Evolutionary conservation across 1,284 basidiomycete species (phyloP).

Genomic region (Fistulina hepatica): DNA sequence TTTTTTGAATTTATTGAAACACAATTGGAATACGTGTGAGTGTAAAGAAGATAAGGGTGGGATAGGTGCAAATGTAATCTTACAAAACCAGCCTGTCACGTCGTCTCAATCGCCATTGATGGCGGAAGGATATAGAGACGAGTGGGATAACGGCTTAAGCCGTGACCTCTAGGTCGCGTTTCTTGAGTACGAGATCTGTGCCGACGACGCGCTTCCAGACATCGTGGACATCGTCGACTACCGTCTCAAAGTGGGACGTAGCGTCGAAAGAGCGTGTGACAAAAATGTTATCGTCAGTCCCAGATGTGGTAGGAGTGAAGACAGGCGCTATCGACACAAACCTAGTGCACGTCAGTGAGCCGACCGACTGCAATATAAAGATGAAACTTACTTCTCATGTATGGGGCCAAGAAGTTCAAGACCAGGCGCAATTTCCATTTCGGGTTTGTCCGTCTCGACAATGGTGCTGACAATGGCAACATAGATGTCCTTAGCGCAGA

Average conservation of each 20-base stretch:
- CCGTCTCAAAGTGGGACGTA: slow-evolving; percentile 98
- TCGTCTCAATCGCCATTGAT: slow-evolving; percentile 3
- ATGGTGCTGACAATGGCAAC: slow-evolving; percentile 98
- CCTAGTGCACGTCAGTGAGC: slow-evolving; percentile 31
- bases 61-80: too few relatives aligned
- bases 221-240: slow-evolving; percentile 88
- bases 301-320: slow-evolving; percentile 82
- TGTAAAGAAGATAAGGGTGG: too few relatives aligned
- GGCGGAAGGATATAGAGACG: slow-evolving; percentile 6
- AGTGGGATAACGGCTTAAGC: slow-evolving; percentile 27
- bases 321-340: slow-evolving; percentile 86
- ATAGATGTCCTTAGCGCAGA: slow-evolving; percentile 91
- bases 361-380: slow-evolving; percentile 5
- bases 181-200: slow-evolving; percentile 69
- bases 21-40: slow-evolving; percentile 1
- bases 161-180: slow-evolving; percentile 63
- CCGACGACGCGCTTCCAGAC: slow-evolving; percentile 85
- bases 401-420: slow-evolving; percentile 89
- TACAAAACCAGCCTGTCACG: too few relatives aligned
- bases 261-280: slow-evolving; percentile 98
- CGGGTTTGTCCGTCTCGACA: slow-evolving; percentile 91
- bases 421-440: slow-evolving; percentile 86
- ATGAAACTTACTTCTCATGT: slow-evolving; percentile 74
- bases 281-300: slow-evolving; percentile 82
- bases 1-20: slow-evolving; percentile 30